Base-by-base conservation (phyloP, 208 protist genomes). In the Acanthamoeba culbertsoni region DNA sequence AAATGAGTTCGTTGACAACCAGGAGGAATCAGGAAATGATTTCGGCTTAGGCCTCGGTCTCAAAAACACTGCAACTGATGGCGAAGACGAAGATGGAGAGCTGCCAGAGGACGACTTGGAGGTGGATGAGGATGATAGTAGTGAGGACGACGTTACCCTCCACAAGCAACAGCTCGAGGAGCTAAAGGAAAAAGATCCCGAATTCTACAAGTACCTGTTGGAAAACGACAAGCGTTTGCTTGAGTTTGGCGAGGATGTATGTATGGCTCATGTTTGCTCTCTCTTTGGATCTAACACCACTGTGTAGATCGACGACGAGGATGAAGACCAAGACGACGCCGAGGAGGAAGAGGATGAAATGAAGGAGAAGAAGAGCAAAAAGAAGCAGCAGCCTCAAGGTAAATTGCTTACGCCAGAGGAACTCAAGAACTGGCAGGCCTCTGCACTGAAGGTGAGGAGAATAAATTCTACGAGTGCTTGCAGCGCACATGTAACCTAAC, bases 181-280 rank as follows among this genome's bases (percentile, higher is more conserved):
- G 53, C 63, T 93, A n/a, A 93, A 93, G 55, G 57, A 93, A 37
- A 93, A n/a, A n/a, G 89, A 93, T 43, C 89, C 89, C 7, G 89
- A 93, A 45, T 93, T 93, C 43, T 93, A 73, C 57, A 35, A 43
- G 6, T 93, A 62, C 28, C 73, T 93, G 63, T 46, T 62, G 6
- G 42, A 77, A n/a, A 84, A 93, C 57, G 89, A 93, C 43, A 59
- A 59, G 40, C 42, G 43, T 7, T 65, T 93, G 18, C 51, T 93
- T 40, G 42, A 93, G 42, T 93, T 82, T 18, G 55, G 55, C 18
- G 53, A 14, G 6, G 68, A 37, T 8, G 68, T 48, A 46, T n/a
- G n/a, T n/a, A n/a, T n/a, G n/a, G 68, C 35, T n/a, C 68, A 7
- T 10, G 37, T 5, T 23, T 35, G 31, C 63, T 37, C 40, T 37